These are phyloP conservation scores for Choanephora cucurbitarum DNA, from an alignment of 371 early-diverging fungal species.

Conservation along the genomic window DNA sequence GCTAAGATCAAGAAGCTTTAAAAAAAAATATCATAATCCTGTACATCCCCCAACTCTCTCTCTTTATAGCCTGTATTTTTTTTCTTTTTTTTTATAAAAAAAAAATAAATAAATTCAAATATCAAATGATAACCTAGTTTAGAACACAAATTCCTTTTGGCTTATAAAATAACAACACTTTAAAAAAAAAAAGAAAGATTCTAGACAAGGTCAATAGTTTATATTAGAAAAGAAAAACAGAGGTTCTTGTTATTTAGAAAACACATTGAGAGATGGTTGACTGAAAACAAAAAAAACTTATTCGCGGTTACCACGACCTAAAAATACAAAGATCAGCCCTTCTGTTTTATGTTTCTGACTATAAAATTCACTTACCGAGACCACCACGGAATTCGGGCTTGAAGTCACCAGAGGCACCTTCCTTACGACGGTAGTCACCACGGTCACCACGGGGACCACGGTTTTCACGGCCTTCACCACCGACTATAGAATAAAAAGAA, in stretches of 20 bases:
- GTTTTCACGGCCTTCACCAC: constrained; percentile 53
- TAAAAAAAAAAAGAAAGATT: not conserved
- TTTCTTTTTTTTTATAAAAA: no score
- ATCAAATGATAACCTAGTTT: not conserved
- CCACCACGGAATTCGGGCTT: constrained; percentile 94
- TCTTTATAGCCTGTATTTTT: not conserved
- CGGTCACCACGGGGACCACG: constrained; percentile 73
- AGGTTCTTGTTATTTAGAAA: no score
- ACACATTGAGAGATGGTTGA: no score
- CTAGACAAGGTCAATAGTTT: not conserved
- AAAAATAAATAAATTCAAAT: not conserved
- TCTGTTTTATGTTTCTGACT: not conserved
- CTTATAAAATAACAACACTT: not conserved
- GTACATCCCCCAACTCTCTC: not conserved
- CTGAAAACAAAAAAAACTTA: constrained; percentile 26
- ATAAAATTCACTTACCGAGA: constrained; percentile 52
- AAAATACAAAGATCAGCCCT: not conserved
- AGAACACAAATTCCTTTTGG: not conserved
- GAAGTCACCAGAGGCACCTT: constrained; percentile 91
- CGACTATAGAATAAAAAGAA: constrained; percentile 22
- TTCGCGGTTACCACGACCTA: constrained; percentile 54
- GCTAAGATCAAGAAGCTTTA: constrained; percentile 36
- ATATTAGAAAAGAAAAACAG: not conserved
- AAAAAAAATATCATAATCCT: constrained; percentile 4
- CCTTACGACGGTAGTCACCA: constrained; percentile 93